Evolutionary conservation across 768 basidiomycete species (phyloP).

Genomic region (Vishniacozyma victoriae): DNA sequence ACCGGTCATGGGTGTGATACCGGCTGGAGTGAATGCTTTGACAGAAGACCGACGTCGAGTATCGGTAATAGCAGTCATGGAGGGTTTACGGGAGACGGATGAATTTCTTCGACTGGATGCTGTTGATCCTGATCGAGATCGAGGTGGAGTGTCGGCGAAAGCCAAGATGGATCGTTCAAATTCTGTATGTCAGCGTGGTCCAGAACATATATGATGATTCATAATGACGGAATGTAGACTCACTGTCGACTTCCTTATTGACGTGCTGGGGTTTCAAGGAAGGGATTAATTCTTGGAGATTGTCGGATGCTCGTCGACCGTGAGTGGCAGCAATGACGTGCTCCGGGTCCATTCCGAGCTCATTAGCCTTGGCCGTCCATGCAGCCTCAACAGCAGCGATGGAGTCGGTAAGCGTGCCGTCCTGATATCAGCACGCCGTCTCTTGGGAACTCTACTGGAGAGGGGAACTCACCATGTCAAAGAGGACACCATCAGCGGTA

Average conservation of each 20-base stretch:
- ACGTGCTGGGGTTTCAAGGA: conserved; percentile 28
- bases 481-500: conserved; percentile 35
- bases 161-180: conserved; percentile 29
- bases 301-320: conserved; percentile 71
- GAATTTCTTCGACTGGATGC: conserved; percentile 9
- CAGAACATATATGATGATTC: background rate
- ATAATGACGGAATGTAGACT: conserved; percentile 4
- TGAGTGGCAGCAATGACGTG: conserved; percentile 70
- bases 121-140: conserved; percentile 18
- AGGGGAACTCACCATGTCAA: conserved; percentile 32
- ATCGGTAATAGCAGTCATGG: conserved; percentile 3
- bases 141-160: conserved; percentile 31
- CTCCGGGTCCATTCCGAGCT: conserved; percentile 63
- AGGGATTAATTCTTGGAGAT: conserved; percentile 53
- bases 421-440: conserved; percentile 10
- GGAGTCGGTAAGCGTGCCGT: conserved; percentile 62
- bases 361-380: conserved; percentile 65
- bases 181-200: conserved; percentile 1
- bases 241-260: conserved; percentile 28
- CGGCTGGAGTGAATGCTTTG: conserved; percentile 17
- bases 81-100: too few relatives aligned
- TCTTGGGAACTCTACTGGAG: background rate
- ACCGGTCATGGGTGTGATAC: conserved; percentile 10
- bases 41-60: conserved; percentile 15
- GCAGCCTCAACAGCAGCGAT: conserved; percentile 69